phyloP scores from a whole-genome alignment of 352 stramenopile genomes.

The Globisporangium cylindrosporum region DNA sequence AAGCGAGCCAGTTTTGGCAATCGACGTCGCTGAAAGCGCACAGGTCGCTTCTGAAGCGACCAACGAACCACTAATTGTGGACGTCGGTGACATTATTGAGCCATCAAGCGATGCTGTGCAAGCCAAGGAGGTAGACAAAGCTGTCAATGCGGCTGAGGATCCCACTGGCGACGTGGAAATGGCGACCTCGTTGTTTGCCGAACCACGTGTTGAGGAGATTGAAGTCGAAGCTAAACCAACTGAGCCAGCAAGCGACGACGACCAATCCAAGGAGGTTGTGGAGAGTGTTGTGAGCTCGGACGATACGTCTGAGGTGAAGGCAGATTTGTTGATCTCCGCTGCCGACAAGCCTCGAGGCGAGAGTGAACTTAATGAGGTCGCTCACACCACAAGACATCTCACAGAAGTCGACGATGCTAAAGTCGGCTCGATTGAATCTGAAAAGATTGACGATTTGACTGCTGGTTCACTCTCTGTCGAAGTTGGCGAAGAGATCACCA shows the following conservation, averaged over 20 bases:
- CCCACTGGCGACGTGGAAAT: background rate
- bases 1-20: background rate
- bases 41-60: background rate
- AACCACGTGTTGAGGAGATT: background rate
- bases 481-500: background rate
- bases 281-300: background rate
- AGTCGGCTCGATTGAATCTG: background rate
- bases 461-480: background rate
- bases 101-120: background rate
- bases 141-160: background rate
- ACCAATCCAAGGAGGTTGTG: background rate
- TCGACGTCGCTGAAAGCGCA: background rate
- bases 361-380: background rate
- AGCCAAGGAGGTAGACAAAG: background rate
- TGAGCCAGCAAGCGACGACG: background rate
- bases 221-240: background rate
- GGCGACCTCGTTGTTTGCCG: background rate
- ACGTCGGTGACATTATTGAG: conserved; percentile 1
- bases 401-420: background rate
- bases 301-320: conserved; percentile 1
- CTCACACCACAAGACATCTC: background rate
- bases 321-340: background rate
- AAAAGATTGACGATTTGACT: background rate
- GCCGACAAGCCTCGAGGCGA: background rate
- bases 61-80: background rate